These are phyloP conservation scores for Mycena indigotica DNA, from an alignment of 768 basidiomycete genomes.

Conservation along the genomic window DNA sequence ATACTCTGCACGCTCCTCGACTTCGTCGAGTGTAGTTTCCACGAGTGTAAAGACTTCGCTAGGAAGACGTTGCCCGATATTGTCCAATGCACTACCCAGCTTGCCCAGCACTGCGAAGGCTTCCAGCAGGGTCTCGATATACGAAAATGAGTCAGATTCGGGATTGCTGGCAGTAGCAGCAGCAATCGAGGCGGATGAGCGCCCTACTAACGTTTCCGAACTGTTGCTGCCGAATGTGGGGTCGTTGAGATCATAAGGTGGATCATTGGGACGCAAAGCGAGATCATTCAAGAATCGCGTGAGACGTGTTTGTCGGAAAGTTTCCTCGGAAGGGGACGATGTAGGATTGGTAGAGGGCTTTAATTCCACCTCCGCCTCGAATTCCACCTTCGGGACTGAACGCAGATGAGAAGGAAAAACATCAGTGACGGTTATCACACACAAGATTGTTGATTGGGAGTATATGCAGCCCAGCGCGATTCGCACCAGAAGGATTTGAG, in stretches of 20 bases:
- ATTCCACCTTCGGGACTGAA: slow-evolving; percentile 66
- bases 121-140: slow-evolving; percentile 91
- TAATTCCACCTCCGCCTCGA: slow-evolving; percentile 52
- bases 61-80: slow-evolving; percentile 78
- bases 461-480: slow-evolving; percentile 84
- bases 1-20: slow-evolving; percentile 87
- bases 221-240: slow-evolving; percentile 32
- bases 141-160: slow-evolving; percentile 90
- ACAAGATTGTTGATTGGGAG: slow-evolving; percentile 78
- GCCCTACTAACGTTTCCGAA: slow-evolving; percentile 13
- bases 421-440: slow-evolving; percentile 34
- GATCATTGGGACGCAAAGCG: slow-evolving; percentile 73
- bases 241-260: slow-evolving; percentile 66
- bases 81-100: slow-evolving; percentile 81
- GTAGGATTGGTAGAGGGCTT: slow-evolving; percentile 33
- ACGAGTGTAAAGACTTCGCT: slow-evolving; percentile 83
- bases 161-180: slow-evolving; percentile 56
- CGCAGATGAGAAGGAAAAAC: neutral
- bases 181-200: slow-evolving; percentile 19
- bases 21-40: slow-evolving; percentile 86
- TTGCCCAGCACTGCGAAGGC: slow-evolving; percentile 91
- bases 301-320: slow-evolving; percentile 51
- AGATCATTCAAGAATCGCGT: slow-evolving; percentile 66
- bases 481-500: slow-evolving; percentile 97
- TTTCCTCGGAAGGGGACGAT: slow-evolving; percentile 42